Conservation (phyloP, 306 rosid genomes). For the Lupinus albus region DNA sequence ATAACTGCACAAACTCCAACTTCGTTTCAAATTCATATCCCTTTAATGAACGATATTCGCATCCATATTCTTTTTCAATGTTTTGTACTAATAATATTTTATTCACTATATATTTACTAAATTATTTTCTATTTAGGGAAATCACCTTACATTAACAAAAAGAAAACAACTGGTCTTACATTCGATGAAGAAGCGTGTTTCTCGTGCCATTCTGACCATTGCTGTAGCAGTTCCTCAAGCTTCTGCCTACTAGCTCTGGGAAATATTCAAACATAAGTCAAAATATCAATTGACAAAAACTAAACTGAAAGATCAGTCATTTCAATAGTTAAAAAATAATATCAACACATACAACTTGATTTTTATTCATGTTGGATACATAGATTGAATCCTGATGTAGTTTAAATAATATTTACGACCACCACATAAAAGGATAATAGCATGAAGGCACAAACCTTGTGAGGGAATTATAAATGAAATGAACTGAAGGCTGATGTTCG, state of each 20-base stretch:
- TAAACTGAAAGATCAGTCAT: background rate
- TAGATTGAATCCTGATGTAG: background rate
- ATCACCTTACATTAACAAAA: slow-evolving; percentile 9
- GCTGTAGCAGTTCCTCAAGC: slow-evolving; percentile 81
- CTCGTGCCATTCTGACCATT: slow-evolving; percentile 98
- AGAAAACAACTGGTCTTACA: slow-evolving; percentile 49
- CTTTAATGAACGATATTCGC: background rate
- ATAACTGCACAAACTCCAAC: slow-evolving; percentile 7
- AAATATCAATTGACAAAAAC: slow-evolving; percentile 24
- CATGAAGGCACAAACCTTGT: slow-evolving; percentile 63
- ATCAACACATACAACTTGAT: background rate
- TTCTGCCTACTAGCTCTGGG: slow-evolving; percentile 80
- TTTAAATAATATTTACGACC: background rate
- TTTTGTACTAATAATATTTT: slow-evolving; percentile 24
- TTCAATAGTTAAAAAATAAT: background rate
- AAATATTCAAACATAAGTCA: slow-evolving; percentile 34
- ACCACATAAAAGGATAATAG: slow-evolving; percentile 18
- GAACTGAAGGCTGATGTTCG: slow-evolving; percentile 72
- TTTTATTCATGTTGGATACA: slow-evolving; percentile 7
- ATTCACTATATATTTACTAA: slow-evolving; percentile 23
- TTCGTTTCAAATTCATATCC: slow-evolving; percentile 13
- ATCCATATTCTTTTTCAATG: background rate
- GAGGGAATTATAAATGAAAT: slow-evolving; percentile 63
- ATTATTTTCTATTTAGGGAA: background rate
- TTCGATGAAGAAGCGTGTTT: slow-evolving; percentile 55